Percentiles rank a stretch among this genome's conserved stretches.
These are phyloP conservation scores for Aegilops tauschii DNA, from an alignment of 176 grass and related monocot species.

Conservation along the genomic window DNA sequence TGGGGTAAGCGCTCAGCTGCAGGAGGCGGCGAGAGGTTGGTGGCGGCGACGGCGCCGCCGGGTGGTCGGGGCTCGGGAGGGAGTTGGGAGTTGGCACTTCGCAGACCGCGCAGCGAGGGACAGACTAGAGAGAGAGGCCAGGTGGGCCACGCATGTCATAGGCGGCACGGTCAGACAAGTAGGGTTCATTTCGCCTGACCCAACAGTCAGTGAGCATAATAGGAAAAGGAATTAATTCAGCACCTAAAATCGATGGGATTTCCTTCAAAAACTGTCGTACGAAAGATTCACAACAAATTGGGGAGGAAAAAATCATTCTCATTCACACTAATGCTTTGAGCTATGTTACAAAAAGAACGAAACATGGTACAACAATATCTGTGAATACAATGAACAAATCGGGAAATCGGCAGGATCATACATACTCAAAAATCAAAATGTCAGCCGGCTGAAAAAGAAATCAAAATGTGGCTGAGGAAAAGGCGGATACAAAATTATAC, in stretches of 20 bases:
- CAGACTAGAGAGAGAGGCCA: neutral
- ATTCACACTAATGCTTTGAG: constrained; percentile 15
- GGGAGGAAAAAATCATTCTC: neutral
- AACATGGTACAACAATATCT: neutral
- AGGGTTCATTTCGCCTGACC: neutral
- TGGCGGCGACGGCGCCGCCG: constrained; percentile 8
- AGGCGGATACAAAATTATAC: constrained; percentile 31
- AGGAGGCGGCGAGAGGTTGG: neutral
- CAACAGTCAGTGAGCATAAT: neutral
- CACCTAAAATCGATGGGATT: neutral
- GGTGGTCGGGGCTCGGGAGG: neutral
- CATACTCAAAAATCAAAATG: neutral
- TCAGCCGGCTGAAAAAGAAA: neutral
- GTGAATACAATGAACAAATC: constrained; percentile 45
- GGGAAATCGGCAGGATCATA: constrained; percentile 21
- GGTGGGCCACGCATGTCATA: neutral
- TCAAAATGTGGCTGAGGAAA: neutral
- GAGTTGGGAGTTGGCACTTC: neutral
- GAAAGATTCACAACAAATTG: neutral
- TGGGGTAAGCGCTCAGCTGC: neutral
- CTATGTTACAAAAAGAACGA: constrained; percentile 32
- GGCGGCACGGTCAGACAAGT: neutral
- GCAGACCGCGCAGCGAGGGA: neutral
- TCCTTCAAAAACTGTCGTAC: neutral
- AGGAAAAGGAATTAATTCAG: neutral